Evolutionary conservation across 176 grass and related monocot genomes (phyloP), one percentile per base, ranked within the genome.

Genomic region (Avena insularis): DNA sequence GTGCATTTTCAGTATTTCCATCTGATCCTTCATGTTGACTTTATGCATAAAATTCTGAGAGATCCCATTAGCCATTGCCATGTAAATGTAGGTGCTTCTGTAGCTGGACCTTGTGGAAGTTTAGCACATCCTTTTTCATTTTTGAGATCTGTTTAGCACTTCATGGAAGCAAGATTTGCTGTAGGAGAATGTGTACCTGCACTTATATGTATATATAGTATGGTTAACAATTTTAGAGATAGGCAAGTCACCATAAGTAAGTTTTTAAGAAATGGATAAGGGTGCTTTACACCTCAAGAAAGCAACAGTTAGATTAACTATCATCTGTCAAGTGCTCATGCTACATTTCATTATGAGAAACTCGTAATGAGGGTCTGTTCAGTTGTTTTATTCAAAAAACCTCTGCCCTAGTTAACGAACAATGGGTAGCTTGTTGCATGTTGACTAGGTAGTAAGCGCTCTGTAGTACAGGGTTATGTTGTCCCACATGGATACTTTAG

Each of bases 161-260:
- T 71, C 55, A 21, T 62, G 12, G 53, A 71, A 81, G 49, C 9
- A 77, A n/a, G 5, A 78, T 63, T 64, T 55, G 1, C 8, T 79
- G 15, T 49, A 53, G 33, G 31, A 36, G 63, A 45, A 51, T 75
- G 46, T 58, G 25, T 43, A 51, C 2, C 58, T 38, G 27, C 78
- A 60, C 6, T 73, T 78, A 20, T 45, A 62, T 78, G 15, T 59
- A 48, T 36, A 56, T 35, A 47, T 20, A 6, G 2, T 65, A 55
- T 73, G 49, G 20, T 69, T 38, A 82, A 21, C 15, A 49, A 8
- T 70, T 85, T 85, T 59, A 69, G 71, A 69, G 62, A 71, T 69
- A 36, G 66, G 6, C 33, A 38, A 36, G 14, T 75, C 48, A 0
- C 25, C 50, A 20, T 83, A 75, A 60, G 31, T 12, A 50, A 78